phyloP scores from a whole-genome alignment of 2,329 filamentous ascomycete genomes.

The Paramyrothecium sp. region DNA sequence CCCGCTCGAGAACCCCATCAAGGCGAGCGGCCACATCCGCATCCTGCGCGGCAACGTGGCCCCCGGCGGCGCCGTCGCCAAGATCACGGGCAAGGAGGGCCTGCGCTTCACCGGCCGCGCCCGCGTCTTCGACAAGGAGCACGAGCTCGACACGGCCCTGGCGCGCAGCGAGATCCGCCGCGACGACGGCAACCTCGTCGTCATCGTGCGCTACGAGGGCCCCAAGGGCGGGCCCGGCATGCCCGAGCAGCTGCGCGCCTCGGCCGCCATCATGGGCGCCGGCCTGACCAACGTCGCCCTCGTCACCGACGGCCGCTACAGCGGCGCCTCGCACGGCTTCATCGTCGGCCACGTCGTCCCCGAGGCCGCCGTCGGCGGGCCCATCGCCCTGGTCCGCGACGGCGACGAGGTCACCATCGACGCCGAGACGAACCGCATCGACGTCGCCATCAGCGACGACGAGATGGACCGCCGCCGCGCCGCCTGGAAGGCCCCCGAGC shows the following conservation, averaged over 20 bases:
- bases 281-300: conserved; percentile 84
- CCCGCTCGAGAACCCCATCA: conserved; percentile 71
- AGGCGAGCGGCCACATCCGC: conserved; percentile 81
- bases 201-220: conserved; percentile 91
- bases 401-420: conserved; percentile 87
- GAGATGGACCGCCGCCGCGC: conserved; percentile 65
- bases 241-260: conserved; percentile 90
- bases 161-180: conserved; percentile 59
- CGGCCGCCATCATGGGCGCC: conserved; percentile 89
- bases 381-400: conserved; percentile 77
- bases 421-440: conserved; percentile 76
- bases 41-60: conserved; percentile 86
- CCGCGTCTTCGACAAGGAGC: conserved; percentile 83
- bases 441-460: conserved; percentile 62
- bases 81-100: conserved; percentile 96
- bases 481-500: conserved; percentile 69
- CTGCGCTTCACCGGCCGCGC: conserved; percentile 77
- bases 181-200: conserved; percentile 72
- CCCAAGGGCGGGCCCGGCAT: conserved; percentile 93
- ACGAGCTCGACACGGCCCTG: conserved; percentile 73
- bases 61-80: conserved; percentile 85
- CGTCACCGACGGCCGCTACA: conserved; percentile 89
- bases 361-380: conserved; percentile 85
- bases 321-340: conserved; percentile 85
- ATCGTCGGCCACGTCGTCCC: conserved; percentile 92